A percentile compares a stretch with the other conserved stretches of the same genome.
Evolutionary conservation across 1,284 basidiomycete species (phyloP).

Genomic region (Sphaerobolus stellatus): DNA sequence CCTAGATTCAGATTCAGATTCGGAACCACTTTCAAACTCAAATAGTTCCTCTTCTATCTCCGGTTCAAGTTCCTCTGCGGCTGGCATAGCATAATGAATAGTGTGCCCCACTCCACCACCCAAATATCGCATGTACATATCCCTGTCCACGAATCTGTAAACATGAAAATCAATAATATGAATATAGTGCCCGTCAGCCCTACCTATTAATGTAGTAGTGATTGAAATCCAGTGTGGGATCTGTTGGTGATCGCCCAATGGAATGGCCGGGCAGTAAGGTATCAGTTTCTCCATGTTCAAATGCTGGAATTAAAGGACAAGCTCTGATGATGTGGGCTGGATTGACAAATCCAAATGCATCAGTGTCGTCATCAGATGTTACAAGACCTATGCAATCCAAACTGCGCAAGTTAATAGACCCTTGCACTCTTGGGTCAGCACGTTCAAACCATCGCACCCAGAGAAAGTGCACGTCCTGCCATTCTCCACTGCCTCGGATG

Average conservation of each 20-base stretch:
- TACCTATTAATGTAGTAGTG: constrained; percentile 24
- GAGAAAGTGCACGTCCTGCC: constrained; percentile 11
- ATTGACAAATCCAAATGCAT: constrained; percentile 17
- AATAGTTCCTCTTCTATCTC: too few species aligned
- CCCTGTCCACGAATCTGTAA: constrained; percentile 27
- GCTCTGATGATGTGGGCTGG: constrained; percentile 12
- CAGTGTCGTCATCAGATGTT: constrained; percentile 9
- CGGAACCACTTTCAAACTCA: too few species aligned
- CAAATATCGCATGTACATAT: constrained; percentile 27
- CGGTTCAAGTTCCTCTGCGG: too few species aligned
- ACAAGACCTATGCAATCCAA: constrained; percentile 12
- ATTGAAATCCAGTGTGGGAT: constrained; percentile 16
- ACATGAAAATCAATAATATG: background rate
- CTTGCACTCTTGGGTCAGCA: background rate
- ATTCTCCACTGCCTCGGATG: background rate
- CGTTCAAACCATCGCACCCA: constrained; percentile 17
- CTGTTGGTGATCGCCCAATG: constrained; percentile 8
- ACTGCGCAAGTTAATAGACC: background rate
- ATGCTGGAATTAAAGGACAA: constrained; percentile 16
- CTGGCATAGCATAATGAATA: too few species aligned
- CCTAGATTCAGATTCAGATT: too few species aligned
- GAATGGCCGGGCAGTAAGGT: background rate
- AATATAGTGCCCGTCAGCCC: background rate
- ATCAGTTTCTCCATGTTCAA: constrained; percentile 2
- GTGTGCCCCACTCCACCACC: constrained; percentile 13